A percentile compares a stretch with the other conserved stretches of the same genome.
phyloP scores from a whole-genome alignment of 306 rosid genomes.

The Quercus rubra region DNA sequence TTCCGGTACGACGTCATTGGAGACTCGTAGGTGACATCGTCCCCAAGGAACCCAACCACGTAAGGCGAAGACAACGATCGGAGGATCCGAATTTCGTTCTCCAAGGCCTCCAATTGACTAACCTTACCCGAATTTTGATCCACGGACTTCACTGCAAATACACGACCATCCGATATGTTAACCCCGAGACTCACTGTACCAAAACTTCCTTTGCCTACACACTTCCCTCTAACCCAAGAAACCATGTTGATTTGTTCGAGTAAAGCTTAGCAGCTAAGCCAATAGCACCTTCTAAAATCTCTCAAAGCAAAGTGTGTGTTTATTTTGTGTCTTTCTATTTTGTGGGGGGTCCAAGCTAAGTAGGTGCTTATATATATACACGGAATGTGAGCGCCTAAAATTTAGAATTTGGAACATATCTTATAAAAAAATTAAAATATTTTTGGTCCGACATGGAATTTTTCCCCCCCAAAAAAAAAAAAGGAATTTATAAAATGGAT shows the following conservation, averaged over 20 bases:
- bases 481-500: conserved; percentile 24
- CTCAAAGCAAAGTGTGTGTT: no score
- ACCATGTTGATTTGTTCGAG: conserved; percentile 6
- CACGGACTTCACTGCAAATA: conserved; percentile 85
- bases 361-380: conserved; percentile 33
- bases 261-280: no score
- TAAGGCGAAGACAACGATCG: conserved; percentile 52
- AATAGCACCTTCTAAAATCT: no score
- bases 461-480: neutral
- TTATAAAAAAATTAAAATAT: neutral
- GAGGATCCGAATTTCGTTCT: conserved; percentile 69
- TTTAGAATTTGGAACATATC: conserved; percentile 17
- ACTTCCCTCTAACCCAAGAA: conserved; percentile 76
- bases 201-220: conserved; percentile 71
- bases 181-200: conserved; percentile 62
- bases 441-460: conserved; percentile 41
- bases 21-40: conserved; percentile 52
- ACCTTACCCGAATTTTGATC: conserved; percentile 27
- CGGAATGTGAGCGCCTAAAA: conserved; percentile 5
- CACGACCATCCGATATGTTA: conserved; percentile 31
- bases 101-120: conserved; percentile 48
- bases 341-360: conserved; percentile 27
- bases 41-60: conserved; percentile 53
- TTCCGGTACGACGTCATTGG: conserved; percentile 50
- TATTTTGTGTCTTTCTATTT: neutral